Base-by-base conservation (phyloP, 1,139 yeast genomes). In the Yueomyces sp. region DNA sequence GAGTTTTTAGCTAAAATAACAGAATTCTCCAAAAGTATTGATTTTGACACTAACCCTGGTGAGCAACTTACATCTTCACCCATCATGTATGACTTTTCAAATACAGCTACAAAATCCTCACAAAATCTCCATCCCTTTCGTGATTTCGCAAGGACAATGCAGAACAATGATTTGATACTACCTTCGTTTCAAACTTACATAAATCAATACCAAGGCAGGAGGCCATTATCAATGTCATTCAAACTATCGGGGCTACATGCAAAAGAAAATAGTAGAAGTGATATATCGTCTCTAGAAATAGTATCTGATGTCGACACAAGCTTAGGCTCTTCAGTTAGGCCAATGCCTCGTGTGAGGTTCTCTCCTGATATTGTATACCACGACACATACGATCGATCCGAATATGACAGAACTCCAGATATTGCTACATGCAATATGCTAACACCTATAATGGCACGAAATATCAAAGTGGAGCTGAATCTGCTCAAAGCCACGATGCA, bases 401-500 rank as follows among this genome's bases (percentile, higher is more conserved):
- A 84, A 51, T 91, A 91, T 60, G 96, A 91, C 60, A 77, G 98
- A 54, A 87, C 82, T 50, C 96, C 96, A 0, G 96, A 87, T 50
- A 72, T 81, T 38, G 95, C 95, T 4, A 87, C 97, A 1, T 89
- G 96, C 66, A 87, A 89, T 63, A 87, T 81, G 57, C 70, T 89
- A 61, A 89, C 96, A 1, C 96, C 96, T 3, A 68, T 74, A 43
- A 67, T 87, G 59, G 96, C 96, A 0, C 89, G 84, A 61, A 79
- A 78, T 63, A 86, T 91, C 56, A 82, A 80, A 64, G 86, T 82
- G 41, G 97, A 91, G 62, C 69, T 89, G 59, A 89, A 91, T 62
- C 71, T 70, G 44, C 66, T 86, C 56, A 84, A 84, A 63, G 70
- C 78, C 44, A 78, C 75, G 50, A 89, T 89, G 98, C 79, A 73